phyloP scores from a whole-genome alignment of 805 yeast genomes.

The Millerozyma miso region DNA sequence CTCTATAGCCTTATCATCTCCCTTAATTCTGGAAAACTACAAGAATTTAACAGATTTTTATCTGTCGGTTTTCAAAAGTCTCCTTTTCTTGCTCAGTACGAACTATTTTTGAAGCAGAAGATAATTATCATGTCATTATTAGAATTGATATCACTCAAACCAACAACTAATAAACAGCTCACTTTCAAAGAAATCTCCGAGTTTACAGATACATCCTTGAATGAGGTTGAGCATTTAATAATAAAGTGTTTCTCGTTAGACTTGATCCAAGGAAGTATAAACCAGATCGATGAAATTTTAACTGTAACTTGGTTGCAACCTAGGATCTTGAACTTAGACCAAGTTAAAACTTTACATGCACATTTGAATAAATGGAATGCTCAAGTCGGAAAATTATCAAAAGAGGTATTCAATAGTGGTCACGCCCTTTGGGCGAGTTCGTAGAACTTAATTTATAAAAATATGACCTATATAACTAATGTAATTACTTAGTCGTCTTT shows the following conservation, averaged over 20 bases:
- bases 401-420: constrained; percentile 33
- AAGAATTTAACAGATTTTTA: constrained; percentile 52
- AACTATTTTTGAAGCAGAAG: constrained; percentile 77
- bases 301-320: constrained; percentile 95
- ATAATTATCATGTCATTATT: constrained; percentile 88
- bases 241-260: constrained; percentile 88
- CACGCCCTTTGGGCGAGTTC: constrained; percentile 41
- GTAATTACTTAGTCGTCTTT: background rate
- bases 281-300: constrained; percentile 76
- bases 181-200: constrained; percentile 68
- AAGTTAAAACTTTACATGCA: constrained; percentile 70
- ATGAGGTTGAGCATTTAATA: constrained; percentile 84
- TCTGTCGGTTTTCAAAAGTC: constrained; percentile 33
- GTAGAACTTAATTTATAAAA: constrained; percentile 5
- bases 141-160: constrained; percentile 76
- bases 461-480: background rate
- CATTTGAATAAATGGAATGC: constrained; percentile 75
- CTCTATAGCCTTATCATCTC: constrained; percentile 63
- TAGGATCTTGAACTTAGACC: constrained; percentile 77
- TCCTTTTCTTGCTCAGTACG: constrained; percentile 55
- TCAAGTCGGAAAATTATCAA: constrained; percentile 61
- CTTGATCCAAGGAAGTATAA: constrained; percentile 83
- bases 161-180: constrained; percentile 70
- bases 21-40: constrained; percentile 75
- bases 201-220: constrained; percentile 58